Evolutionary conservation across 2,329 filamentous ascomycete genomes (phyloP).

Genomic region (Erysiphe pulchra): DNA sequence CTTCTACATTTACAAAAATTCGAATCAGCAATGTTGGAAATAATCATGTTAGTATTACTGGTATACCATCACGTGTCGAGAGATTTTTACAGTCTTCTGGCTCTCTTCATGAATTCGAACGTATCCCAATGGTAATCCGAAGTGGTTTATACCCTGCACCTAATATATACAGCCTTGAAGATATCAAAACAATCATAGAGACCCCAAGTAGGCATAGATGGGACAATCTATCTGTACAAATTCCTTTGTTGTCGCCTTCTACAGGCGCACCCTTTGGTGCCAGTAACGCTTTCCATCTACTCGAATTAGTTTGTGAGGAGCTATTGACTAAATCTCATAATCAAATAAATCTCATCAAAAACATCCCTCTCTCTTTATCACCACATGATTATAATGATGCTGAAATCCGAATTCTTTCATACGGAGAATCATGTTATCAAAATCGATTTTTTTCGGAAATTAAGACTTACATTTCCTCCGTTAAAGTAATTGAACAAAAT

Average conservation of each 20-base stretch:
- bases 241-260: constrained; percentile 1
- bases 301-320: constrained; percentile 1
- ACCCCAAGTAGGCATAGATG: background rate
- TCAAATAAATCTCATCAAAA: background rate
- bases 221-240: background rate
- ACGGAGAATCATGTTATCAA: background rate
- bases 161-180: background rate
- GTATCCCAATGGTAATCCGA: background rate
- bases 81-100: background rate
- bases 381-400: background rate
- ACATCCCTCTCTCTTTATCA: background rate
- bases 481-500: background rate
- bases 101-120: background rate
- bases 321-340: background rate
- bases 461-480: background rate
- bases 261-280: constrained; percentile 1
- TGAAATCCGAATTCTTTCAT: background rate
- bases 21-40: constrained; percentile 1
- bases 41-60: constrained; percentile 1
- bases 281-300: background rate
- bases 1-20: constrained; percentile 1
- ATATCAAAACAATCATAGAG: constrained; percentile 1
- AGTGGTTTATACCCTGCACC: constrained; percentile 1
- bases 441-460: background rate
- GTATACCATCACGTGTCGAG: constrained; percentile 1